These are phyloP conservation scores for Thelonectria rubi DNA, from an alignment of 2,329 filamentous ascomycete genomes.

Conservation along the genomic window DNA sequence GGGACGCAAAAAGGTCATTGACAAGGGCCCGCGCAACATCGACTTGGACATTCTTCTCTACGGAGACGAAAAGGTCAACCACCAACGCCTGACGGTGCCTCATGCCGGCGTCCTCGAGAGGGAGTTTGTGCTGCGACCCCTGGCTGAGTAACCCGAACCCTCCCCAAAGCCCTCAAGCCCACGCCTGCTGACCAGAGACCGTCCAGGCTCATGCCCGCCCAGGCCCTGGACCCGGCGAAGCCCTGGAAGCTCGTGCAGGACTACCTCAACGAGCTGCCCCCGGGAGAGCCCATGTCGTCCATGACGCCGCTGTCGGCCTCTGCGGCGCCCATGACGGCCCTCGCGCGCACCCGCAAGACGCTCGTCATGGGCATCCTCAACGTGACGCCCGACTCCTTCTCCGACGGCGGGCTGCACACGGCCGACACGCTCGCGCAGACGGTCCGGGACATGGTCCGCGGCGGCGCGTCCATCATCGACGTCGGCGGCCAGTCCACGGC, in stretches of 20 bases:
- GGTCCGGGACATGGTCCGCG: conserved; percentile 68
- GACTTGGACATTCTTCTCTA: conserved; percentile 94
- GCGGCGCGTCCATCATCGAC: conserved; percentile 86
- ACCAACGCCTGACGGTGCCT: conserved; percentile 82
- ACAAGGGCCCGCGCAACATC: conserved; percentile 94
- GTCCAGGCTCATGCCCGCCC: conserved; percentile 63
- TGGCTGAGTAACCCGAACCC: conserved; percentile 71
- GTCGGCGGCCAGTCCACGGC: conserved; percentile 94
- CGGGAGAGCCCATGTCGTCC: conserved; percentile 62
- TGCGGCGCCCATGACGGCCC: conserved; percentile 64
- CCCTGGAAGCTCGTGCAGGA: conserved; percentile 70
- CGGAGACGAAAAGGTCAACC: conserved; percentile 69
- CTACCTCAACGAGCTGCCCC: conserved; percentile 67
- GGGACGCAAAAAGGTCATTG: conserved; percentile 83
- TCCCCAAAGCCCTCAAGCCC: conserved; percentile 1
- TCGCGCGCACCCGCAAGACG: conserved; percentile 68
- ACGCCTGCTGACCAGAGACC: not conserved
- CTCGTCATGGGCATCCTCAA: conserved; percentile 95
- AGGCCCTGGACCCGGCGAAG: conserved; percentile 59
- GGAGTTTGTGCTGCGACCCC: conserved; percentile 90
- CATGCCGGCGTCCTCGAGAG: conserved; percentile 87
- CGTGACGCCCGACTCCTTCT: conserved; percentile 95
- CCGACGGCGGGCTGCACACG: conserved; percentile 79
- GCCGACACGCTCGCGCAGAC: conserved; percentile 64
- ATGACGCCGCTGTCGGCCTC: conserved; percentile 63